Conservation (phyloP, 2,329 filamentous ascomycete species). For the Diaporthe ampelina region DNA sequence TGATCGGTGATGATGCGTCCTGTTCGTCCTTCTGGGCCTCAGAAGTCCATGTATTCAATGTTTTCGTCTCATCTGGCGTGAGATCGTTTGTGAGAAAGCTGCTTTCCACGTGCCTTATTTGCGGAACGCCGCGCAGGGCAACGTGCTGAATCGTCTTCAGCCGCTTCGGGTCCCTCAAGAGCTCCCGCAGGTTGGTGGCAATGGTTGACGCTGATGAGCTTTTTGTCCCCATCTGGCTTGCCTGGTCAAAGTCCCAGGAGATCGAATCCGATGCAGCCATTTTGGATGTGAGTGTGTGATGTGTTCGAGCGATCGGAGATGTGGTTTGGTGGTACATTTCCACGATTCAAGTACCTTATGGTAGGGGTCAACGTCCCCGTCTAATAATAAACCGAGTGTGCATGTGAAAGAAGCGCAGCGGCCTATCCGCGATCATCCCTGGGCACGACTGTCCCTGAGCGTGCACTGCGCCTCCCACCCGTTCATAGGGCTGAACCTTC, state of each 20-base stretch:
- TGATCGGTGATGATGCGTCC: neutral
- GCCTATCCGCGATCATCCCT: neutral
- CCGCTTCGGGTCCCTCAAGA: neutral
- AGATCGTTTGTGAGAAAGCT: neutral
- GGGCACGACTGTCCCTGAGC: neutral
- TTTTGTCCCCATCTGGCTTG: neutral
- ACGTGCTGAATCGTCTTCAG: neutral
- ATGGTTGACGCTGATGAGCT: neutral
- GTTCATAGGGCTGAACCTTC: neutral
- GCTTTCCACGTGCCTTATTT: neutral
- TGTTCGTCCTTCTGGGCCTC: neutral
- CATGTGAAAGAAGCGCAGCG: neutral
- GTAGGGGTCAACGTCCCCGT: neutral
- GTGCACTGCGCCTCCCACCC: neutral
- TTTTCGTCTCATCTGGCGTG: neutral
- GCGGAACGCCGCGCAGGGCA: neutral
- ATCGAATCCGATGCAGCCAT: slow-evolving; percentile 9
- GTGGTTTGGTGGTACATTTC: neutral
- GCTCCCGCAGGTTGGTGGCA: neutral
- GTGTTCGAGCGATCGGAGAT: neutral
- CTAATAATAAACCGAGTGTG: neutral
- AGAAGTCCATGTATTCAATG: neutral
- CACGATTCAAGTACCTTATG: neutral
- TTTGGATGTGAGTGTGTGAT: neutral
- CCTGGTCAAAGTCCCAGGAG: slow-evolving; percentile 5